Base-by-base conservation (phyloP, 176 grass and related monocot genomes). In the Thalia dealbata region DNA sequence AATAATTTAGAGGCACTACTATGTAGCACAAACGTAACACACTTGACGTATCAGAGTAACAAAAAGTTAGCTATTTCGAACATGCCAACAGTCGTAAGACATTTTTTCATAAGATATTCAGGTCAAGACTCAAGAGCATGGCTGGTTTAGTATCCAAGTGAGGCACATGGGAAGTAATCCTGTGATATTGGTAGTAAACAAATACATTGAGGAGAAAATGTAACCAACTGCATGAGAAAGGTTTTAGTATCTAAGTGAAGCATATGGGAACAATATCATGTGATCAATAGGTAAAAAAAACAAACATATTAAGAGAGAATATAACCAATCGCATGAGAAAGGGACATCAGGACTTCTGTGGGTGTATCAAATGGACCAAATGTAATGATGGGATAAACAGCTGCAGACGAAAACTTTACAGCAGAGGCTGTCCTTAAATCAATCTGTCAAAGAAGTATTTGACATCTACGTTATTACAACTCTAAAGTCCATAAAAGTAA, bases 311-410 rank as follows among this genome's bases (percentile, higher is more conserved):
- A 30, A 28, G 50, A 63, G 42, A 44, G 55, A 84, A 52, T 83
- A 77, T 63, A 81, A 96, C 92, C 92, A 25, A 96, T 86, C 80
- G 92, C 92, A 80, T 67, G 84, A 10, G 89, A 90, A 81, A 96
- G 73, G 22, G 89, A 90, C 52, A 67, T 76, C 59, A 86, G 60
- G 62, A 96, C 92, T 72, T 96, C 87, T 82, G 64, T 78, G 29
- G 92, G 89, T 7, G 89, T 74, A 60, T 85, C 80, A 76, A 90
- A 88, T 60, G 89, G 89, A 44, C 92, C 92, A 73, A 96, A 96
- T 42, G 82, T 96, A 74, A 96, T 76, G 25, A 96, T 26, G 83
- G 89, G 89, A 70, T 84, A 96, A 60, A 80, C 71, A 75, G 65
- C 80, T 76, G 75, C 72, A 35, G 89, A 71, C 46, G 75, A 78